A percentile compares a stretch with the other conserved stretches of the same genome.
These are phyloP conservation scores for Metarhizium guizhouense DNA, from an alignment of 2,329 filamentous ascomycete species.

Conservation along the genomic window DNA sequence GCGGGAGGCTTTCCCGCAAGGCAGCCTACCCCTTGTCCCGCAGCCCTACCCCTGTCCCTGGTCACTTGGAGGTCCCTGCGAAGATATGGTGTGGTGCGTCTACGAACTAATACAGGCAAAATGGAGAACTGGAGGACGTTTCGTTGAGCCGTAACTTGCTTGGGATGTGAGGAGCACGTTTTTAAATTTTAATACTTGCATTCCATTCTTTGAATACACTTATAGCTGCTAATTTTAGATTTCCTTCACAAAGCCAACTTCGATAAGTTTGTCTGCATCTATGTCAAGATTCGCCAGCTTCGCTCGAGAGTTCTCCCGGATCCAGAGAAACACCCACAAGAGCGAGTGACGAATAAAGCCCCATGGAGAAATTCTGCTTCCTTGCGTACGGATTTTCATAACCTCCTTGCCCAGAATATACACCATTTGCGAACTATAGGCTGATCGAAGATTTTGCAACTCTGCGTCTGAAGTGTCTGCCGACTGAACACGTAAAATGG, in stretches of 20 bases:
- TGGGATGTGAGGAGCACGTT: too few relatives aligned
- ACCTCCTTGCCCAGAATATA: conserved; percentile 55
- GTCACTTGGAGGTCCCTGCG: too few relatives aligned
- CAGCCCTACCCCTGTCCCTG: too few relatives aligned
- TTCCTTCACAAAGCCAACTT: conserved; percentile 62
- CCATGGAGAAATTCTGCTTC: conserved; percentile 21
- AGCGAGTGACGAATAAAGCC: conserved; percentile 33
- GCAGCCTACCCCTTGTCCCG: too few relatives aligned
- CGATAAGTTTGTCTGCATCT: conserved; percentile 48
- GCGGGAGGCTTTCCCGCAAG: too few relatives aligned
- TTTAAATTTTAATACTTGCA: too few relatives aligned
- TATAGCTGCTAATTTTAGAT: too few relatives aligned
- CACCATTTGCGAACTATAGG: conserved; percentile 38
- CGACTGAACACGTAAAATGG: conserved; percentile 28
- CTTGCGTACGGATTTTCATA: conserved; percentile 35
- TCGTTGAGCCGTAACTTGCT: too few relatives aligned
- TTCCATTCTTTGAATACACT: too few relatives aligned
- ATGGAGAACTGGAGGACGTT: too few relatives aligned
- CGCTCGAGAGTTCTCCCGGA: conserved; percentile 55
- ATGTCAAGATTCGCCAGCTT: conserved; percentile 53
- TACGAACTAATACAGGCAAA: too few relatives aligned
- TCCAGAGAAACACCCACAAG: conserved; percentile 51
- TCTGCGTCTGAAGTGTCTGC: conserved; percentile 23
- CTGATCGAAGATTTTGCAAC: conserved; percentile 33
- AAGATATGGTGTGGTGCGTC: too few relatives aligned